Percentiles rank a stretch among this genome's conserved stretches.
phyloP scores from a whole-genome alignment of 177 flowering plant species.

The Telopea speciosissima region DNA sequence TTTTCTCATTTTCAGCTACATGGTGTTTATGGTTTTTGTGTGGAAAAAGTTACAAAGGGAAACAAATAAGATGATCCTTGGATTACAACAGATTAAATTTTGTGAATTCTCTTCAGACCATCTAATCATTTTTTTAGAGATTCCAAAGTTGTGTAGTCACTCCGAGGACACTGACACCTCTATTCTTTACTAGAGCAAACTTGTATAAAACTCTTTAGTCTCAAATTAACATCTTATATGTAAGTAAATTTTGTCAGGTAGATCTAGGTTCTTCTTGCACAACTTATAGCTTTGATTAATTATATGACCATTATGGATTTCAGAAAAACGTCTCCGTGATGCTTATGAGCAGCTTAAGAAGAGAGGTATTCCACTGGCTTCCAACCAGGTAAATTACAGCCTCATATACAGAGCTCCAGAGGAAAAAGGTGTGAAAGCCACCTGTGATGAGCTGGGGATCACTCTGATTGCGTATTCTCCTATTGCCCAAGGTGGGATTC shows the following conservation, averaged over 20 bases:
- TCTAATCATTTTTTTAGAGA: too few relatives aligned
- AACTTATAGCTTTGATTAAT: background rate
- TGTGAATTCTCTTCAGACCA: background rate
- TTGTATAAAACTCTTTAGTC: background rate
- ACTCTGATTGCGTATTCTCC: constrained; percentile 94
- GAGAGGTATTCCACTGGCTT: constrained; percentile 88
- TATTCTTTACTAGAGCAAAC: background rate
- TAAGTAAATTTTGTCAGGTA: background rate
- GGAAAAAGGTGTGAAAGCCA: constrained; percentile 88
- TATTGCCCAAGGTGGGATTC: constrained; percentile 81
- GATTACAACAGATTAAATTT: background rate
- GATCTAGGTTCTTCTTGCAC: background rate
- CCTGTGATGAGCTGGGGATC: constrained; percentile 96
- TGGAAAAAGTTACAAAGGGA: background rate
- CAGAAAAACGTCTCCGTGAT: constrained; percentile 85
- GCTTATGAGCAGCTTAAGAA: constrained; percentile 73
- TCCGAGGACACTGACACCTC: background rate
- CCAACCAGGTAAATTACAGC: constrained; percentile 98
- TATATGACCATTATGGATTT: background rate
- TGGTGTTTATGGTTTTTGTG: background rate
- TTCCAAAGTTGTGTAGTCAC: background rate
- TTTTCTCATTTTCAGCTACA: background rate
- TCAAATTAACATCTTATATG: background rate
- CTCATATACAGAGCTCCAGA: constrained; percentile 87
- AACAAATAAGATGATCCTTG: background rate